A percentile compares a stretch with the other conserved stretches of the same genome.
Evolutionary conservation across 2,329 filamentous ascomycete genomes (phyloP).

Genomic region (Hypoxylon sp.): DNA sequence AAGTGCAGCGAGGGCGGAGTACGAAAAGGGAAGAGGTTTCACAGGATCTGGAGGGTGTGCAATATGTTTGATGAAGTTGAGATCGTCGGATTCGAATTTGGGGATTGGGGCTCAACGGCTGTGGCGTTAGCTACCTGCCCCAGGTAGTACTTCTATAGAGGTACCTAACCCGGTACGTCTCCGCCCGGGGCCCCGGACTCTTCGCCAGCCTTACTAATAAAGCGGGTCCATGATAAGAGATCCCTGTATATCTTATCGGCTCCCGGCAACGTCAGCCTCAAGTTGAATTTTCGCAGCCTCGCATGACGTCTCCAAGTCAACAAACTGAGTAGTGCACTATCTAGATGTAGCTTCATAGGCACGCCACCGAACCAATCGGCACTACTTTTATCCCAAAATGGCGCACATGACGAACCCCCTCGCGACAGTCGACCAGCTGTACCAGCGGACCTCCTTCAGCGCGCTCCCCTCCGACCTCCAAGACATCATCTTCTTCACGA

Average conservation of each 20-base stretch:
- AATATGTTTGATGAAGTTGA: constrained; percentile 29
- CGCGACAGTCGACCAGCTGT: constrained; percentile 79
- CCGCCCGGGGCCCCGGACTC: constrained; percentile 12
- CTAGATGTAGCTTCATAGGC: background rate
- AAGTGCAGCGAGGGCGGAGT: constrained; percentile 27
- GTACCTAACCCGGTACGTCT: background rate
- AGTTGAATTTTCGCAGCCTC: constrained; percentile 35
- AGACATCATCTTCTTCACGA: constrained; percentile 78
- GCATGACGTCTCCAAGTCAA: constrained; percentile 34
- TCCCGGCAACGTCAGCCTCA: constrained; percentile 36
- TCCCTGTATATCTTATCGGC: constrained; percentile 32
- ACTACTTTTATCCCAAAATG: constrained; percentile 58
- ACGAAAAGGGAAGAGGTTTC: constrained; percentile 19
- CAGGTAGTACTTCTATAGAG: too few species aligned
- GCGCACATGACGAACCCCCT: constrained; percentile 78
- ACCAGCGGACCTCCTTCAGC: constrained; percentile 68
- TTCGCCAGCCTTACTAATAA: constrained; percentile 22
- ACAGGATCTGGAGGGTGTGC: constrained; percentile 11
- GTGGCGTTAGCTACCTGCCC: constrained; percentile 32
- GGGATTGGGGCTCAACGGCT: constrained; percentile 30
- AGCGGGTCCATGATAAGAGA: constrained; percentile 24
- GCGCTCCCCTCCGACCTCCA: constrained; percentile 77
- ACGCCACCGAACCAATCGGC: background rate
- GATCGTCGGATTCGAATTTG: constrained; percentile 19
- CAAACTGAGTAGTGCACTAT: background rate